phyloP scores from a whole-genome alignment of 139 green algal genomes.

The Diplosphaera chodatii region DNA sequence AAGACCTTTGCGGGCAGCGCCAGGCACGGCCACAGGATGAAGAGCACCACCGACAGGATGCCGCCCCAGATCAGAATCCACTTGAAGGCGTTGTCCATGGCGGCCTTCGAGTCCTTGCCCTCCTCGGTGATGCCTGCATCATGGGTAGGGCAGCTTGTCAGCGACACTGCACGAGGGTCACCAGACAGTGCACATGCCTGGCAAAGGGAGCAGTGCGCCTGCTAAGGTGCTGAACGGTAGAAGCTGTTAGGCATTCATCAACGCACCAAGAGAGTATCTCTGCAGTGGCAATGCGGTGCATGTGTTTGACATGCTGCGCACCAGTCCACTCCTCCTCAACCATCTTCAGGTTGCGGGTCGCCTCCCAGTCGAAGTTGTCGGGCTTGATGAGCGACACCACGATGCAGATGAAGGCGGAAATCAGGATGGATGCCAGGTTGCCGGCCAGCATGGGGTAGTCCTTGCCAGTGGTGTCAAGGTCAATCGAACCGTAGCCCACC shows the following conservation, averaged over 20 bases:
- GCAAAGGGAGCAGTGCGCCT: too few relatives aligned
- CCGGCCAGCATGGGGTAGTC: constrained; percentile 85
- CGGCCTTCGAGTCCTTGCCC: constrained; percentile 27
- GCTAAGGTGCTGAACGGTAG: too few relatives aligned
- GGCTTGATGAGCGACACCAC: constrained; percentile 45
- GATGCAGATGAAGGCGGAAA: constrained; percentile 56
- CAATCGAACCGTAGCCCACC: constrained; percentile 24
- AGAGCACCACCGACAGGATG: constrained; percentile 47
- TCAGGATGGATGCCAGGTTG: constrained; percentile 72
- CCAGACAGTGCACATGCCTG: too few relatives aligned
- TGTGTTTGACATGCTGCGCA: background rate
- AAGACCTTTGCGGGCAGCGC: constrained; percentile 62
- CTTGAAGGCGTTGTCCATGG: constrained; percentile 38
- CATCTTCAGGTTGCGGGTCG: constrained; percentile 38
- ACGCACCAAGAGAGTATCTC: too few relatives aligned
- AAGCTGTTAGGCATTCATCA: too few relatives aligned
- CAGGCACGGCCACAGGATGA: constrained; percentile 60
- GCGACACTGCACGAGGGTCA: too few relatives aligned
- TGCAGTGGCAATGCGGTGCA: too few relatives aligned
- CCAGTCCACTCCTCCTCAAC: constrained; percentile 44
- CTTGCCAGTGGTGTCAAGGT: constrained; percentile 44
- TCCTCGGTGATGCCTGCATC: constrained; percentile 6
- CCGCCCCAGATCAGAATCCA: constrained; percentile 38
- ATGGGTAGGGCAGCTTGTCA: too few relatives aligned
- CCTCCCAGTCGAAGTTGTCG: constrained; percentile 51